A percentile compares a stretch with the other conserved stretches of the same genome.
Conservation (phyloP, 768 basidiomycete species). For the Pluteus cervinus region DNA sequence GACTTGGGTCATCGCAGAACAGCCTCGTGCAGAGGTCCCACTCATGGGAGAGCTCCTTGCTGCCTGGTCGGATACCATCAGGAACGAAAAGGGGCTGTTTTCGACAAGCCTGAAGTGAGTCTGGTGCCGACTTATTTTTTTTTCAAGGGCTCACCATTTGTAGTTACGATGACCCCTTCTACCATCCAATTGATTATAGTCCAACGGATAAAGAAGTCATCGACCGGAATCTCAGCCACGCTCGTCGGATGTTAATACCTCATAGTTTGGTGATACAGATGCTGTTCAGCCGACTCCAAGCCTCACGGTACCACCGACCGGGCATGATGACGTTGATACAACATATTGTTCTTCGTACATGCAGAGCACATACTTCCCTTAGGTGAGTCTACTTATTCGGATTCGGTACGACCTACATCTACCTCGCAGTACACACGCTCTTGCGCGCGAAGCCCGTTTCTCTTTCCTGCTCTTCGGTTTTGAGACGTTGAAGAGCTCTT, state of each 20-base stretch:
- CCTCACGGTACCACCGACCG: slow-evolving; percentile 82
- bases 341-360: slow-evolving; percentile 78
- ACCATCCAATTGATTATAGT: slow-evolving; percentile 77
- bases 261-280: slow-evolving; percentile 84
- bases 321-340: slow-evolving; percentile 84
- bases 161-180: slow-evolving; percentile 88
- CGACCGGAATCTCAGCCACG: slow-evolving; percentile 63
- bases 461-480: slow-evolving; percentile 91
- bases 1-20: slow-evolving; percentile 92
- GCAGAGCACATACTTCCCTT: slow-evolving; percentile 58
- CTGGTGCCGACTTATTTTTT: neutral
- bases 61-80: slow-evolving; percentile 83
- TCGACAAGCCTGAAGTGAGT: slow-evolving; percentile 75
- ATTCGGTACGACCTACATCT: neutral
- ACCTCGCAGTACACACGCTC: slow-evolving; percentile 71
- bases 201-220: slow-evolving; percentile 86
- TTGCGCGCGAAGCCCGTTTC: slow-evolving; percentile 87
- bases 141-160: slow-evolving; percentile 2
- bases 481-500: slow-evolving; percentile 83
- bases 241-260: slow-evolving; percentile 72
- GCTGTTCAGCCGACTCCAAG: slow-evolving; percentile 87
- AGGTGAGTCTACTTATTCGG: slow-evolving; percentile 49
- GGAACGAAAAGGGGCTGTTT: slow-evolving; percentile 76
- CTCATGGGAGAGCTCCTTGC: slow-evolving; percentile 82
- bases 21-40: slow-evolving; percentile 74